Percentiles rank a stretch among this genome's conserved stretches.
Evolutionary conservation across 2,329 filamentous ascomycete genomes (phyloP).

Genomic region (Colletotrichum coccodes): DNA sequence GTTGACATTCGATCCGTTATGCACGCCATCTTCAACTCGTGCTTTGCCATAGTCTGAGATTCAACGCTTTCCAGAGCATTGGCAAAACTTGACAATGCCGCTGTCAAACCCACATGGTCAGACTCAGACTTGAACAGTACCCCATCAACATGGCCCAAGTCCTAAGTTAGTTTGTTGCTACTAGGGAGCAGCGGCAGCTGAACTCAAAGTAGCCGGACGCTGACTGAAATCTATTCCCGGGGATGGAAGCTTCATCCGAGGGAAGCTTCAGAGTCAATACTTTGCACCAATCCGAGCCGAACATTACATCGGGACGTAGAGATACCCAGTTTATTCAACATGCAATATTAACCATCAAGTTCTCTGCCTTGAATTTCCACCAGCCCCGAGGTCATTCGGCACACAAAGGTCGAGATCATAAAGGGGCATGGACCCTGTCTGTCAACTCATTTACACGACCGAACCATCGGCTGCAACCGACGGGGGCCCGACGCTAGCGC

Average conservation of each 20-base stretch:
- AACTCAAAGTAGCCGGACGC: not conserved
- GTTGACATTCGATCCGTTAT: constrained; percentile 58
- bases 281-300: no score
- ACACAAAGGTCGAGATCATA: not conserved
- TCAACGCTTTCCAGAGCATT: not conserved
- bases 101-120: no score
- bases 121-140: no score
- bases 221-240: no score
- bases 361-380: not conserved
- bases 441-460: not conserved
- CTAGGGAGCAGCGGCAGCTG: no score
- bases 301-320: not conserved
- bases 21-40: constrained; percentile 60
- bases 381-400: not conserved
- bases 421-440: no score
- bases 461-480: not conserved
- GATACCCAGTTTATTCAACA: not conserved
- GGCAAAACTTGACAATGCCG: not conserved
- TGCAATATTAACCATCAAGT: no score
- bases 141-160: not conserved
- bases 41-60: constrained; percentile 60
- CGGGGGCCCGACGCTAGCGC: constrained; percentile 11
- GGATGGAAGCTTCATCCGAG: no score
- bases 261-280: no score
- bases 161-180: not conserved